Percentiles rank a stretch among this genome's conserved stretches.
phyloP scores from a whole-genome alignment of 2,329 filamentous ascomycete genomes.

The Penicillium aurantiogriseum region DNA sequence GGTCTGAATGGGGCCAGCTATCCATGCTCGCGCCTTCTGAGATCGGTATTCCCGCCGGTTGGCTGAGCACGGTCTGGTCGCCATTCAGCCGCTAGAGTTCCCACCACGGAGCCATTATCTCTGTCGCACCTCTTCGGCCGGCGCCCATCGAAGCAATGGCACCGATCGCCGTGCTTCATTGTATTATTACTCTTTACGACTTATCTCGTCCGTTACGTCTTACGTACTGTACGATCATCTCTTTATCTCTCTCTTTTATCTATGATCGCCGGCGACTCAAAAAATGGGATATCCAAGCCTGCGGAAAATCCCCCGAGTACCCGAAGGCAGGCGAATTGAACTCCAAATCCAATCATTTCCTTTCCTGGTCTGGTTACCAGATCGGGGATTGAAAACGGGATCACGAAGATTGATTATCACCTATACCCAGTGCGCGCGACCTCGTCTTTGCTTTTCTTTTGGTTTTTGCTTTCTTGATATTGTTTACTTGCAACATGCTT shows the following conservation, averaged over 20 bases:
- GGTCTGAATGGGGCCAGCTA: conserved; percentile 33
- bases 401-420: conserved; percentile 14
- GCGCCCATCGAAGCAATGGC: background rate
- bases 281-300: background rate
- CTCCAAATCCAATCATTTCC: conserved; percentile 7
- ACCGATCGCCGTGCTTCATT: conserved; percentile 13
- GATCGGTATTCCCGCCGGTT: conserved; percentile 34
- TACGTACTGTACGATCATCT: conserved; percentile 29
- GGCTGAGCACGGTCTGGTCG: conserved; percentile 39
- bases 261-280: conserved; percentile 13
- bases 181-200: conserved; percentile 30
- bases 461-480: background rate
- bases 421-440: conserved; percentile 11
- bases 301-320: background rate
- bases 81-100: conserved; percentile 29
- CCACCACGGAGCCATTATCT: background rate
- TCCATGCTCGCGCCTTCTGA: conserved; percentile 30
- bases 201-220: conserved; percentile 18
- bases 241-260: background rate
- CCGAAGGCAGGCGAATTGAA: conserved; percentile 1
- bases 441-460: background rate
- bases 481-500: background rate
- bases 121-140: background rate
- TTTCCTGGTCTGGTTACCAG: background rate
- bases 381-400: conserved; percentile 2